phyloP scores from a whole-genome alignment of 805 yeast genomes.

The Komagataella phaffii region DNA sequence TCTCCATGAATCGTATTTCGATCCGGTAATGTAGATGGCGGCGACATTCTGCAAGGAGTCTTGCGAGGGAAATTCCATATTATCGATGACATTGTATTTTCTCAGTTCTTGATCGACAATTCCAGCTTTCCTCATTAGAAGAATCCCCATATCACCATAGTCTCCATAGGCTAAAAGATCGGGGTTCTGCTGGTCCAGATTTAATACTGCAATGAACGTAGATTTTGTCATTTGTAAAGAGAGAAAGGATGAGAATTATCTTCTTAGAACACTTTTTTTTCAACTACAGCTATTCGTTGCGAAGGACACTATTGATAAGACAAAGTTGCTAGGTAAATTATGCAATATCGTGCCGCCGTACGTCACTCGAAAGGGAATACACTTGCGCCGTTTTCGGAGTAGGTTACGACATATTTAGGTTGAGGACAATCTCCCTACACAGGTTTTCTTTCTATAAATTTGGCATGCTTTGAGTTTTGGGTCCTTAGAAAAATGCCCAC shows the following conservation, averaged over 20 bases:
- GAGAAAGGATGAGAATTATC: background rate
- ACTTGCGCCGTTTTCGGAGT: background rate
- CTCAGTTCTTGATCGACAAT: constrained; percentile 10
- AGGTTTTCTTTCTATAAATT: too few species aligned
- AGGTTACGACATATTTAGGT: background rate
- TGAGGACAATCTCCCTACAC: background rate
- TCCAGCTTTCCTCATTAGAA: constrained; percentile 16
- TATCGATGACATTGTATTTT: constrained; percentile 23
- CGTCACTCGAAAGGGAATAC: background rate
- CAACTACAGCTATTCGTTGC: background rate
- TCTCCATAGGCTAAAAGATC: constrained; percentile 27
- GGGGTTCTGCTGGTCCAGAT: constrained; percentile 22
- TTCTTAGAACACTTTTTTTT: background rate
- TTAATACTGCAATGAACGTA: constrained; percentile 25
- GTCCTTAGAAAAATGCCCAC: background rate
- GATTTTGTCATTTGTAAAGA: background rate
- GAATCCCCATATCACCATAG: constrained; percentile 33
- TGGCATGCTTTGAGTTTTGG: background rate
- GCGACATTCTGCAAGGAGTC: constrained; percentile 11
- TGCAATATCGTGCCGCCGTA: background rate
- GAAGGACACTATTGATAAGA: background rate
- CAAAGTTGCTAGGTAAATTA: background rate
- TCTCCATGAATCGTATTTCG: constrained; percentile 26
- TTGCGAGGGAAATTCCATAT: constrained; percentile 11
- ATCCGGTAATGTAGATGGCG: constrained; percentile 40